These are phyloP conservation scores for Lolium multiflorum DNA, from an alignment of 176 grass and related monocot genomes.

Conservation along the genomic window DNA sequence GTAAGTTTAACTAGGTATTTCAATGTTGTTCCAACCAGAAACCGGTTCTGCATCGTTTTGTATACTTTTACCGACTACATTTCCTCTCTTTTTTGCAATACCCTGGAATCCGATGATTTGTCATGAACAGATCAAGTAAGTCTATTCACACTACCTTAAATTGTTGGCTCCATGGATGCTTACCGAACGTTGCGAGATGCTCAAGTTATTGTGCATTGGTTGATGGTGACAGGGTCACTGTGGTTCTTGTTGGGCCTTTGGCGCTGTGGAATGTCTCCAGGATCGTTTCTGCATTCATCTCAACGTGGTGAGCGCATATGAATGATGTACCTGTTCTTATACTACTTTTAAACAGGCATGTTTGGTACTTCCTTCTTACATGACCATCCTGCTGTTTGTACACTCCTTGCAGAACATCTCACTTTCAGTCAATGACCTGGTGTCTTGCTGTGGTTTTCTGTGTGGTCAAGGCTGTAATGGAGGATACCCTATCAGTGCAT, in stretches of 20 bases:
- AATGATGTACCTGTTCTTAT: not conserved
- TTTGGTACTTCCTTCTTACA: not conserved
- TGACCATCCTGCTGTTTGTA: slow-evolving; percentile 18
- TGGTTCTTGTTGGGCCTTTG: slow-evolving; percentile 96
- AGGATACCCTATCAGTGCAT: slow-evolving; percentile 86
- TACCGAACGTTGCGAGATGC: not conserved
- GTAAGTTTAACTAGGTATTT: slow-evolving; percentile 42
- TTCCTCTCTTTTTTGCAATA: slow-evolving; percentile 16
- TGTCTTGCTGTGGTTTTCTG: slow-evolving; percentile 96
- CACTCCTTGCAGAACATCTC: slow-evolving; percentile 63
- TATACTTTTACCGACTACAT: slow-evolving; percentile 7
- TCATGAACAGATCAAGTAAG: slow-evolving; percentile 83
- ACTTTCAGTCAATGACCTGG: slow-evolving; percentile 89
- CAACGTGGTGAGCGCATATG: slow-evolving; percentile 50
- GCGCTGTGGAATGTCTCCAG: slow-evolving; percentile 80
- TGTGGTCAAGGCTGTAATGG: slow-evolving; percentile 97
- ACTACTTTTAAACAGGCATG: slow-evolving; percentile 21
- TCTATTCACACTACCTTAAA: slow-evolving; percentile 16
- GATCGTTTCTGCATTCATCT: slow-evolving; percentile 97
- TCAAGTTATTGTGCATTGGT: slow-evolving; percentile 31
- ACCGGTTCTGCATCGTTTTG: slow-evolving; percentile 1
- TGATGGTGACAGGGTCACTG: slow-evolving; percentile 75
- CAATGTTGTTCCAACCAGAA: not conserved
- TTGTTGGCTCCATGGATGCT: not conserved
- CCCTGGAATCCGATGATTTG: slow-evolving; percentile 19